Percentiles rank a stretch among this genome's conserved stretches.
phyloP scores from a whole-genome alignment of 1,139 yeast genomes.

The Suzukiozyma palmioleophila region DNA sequence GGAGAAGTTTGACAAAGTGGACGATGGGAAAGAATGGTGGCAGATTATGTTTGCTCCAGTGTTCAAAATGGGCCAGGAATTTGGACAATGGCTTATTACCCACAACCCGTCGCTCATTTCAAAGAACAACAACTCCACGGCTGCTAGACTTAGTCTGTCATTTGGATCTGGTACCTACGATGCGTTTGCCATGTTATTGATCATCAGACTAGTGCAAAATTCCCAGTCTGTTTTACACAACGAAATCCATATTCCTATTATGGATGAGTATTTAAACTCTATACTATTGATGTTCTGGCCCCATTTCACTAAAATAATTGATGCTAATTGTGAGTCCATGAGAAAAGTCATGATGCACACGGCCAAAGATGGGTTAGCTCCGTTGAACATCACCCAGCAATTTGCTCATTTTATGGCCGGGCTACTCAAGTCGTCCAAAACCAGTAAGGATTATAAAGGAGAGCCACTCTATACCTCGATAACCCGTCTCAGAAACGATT shows the following conservation, averaged over 20 bases:
- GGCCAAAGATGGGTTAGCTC: slow-evolving; percentile 46
- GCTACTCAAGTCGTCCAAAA: slow-evolving; percentile 52
- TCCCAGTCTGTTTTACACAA: slow-evolving; percentile 60
- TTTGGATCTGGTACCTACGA: slow-evolving; percentile 49
- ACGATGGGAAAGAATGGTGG: slow-evolving; percentile 45
- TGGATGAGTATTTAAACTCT: slow-evolving; percentile 70
- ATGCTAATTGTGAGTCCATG: slow-evolving; percentile 69
- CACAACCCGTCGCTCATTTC: slow-evolving; percentile 18
- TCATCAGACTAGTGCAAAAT: slow-evolving; percentile 67
- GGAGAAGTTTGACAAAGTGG: slow-evolving; percentile 28
- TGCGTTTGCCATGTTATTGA: slow-evolving; percentile 72
- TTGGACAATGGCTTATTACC: slow-evolving; percentile 35
- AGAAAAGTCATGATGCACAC: slow-evolving; percentile 25
- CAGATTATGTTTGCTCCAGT: slow-evolving; percentile 50
- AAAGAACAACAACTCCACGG: slow-evolving; percentile 9
- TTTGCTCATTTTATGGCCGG: slow-evolving; percentile 76
- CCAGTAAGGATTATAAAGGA: slow-evolving; percentile 23
- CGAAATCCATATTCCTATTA: slow-evolving; percentile 62
- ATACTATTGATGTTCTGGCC: slow-evolving; percentile 79
- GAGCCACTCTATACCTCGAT: slow-evolving; percentile 78
- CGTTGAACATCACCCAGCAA: slow-evolving; percentile 63
- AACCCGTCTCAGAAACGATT: slow-evolving; percentile 67
- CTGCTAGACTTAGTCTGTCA: slow-evolving; percentile 15
- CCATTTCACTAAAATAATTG: slow-evolving; percentile 70
- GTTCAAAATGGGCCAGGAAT: slow-evolving; percentile 39